A percentile compares a stretch with the other conserved stretches of the same genome.
phyloP scores from a whole-genome alignment of 176 grass and related monocot species.

The Oryza coarctata region DNA sequence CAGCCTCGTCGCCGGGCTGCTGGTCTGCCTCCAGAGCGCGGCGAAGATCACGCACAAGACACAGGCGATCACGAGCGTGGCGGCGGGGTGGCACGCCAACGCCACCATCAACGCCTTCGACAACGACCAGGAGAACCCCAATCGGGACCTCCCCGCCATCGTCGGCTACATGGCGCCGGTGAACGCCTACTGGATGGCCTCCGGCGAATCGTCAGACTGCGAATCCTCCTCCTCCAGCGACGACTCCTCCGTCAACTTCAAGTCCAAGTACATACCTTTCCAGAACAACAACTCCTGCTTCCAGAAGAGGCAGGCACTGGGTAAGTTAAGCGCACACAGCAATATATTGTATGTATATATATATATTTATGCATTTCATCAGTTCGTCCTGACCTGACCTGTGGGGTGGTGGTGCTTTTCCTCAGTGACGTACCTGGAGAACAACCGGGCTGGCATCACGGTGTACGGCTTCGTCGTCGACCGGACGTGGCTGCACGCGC shows the following conservation, averaged over 20 bases:
- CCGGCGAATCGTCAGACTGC: slow-evolving; percentile 21
- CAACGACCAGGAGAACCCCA: slow-evolving; percentile 41
- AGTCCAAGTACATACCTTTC: slow-evolving; percentile 46
- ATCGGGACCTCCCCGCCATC: slow-evolving; percentile 29
- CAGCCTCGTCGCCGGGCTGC: slow-evolving; percentile 60
- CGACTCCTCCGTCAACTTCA: slow-evolving; percentile 41
- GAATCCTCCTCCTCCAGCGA: not conserved
- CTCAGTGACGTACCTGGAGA: slow-evolving; percentile 94
- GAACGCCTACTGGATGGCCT: slow-evolving; percentile 33
- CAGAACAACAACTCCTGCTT: slow-evolving; percentile 54
- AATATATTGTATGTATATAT: no score
- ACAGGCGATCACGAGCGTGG: slow-evolving; percentile 81
- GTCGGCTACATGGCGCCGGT: slow-evolving; percentile 35
- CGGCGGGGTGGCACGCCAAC: slow-evolving; percentile 79
- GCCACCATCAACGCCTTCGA: slow-evolving; percentile 69
- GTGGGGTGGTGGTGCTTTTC: not conserved
- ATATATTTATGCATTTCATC: no score
- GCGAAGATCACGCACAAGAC: slow-evolving; percentile 97
- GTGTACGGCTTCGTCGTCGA: slow-evolving; percentile 89
- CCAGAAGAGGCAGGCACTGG: slow-evolving; percentile 86
- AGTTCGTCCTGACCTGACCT: not conserved
- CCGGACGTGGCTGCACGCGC: slow-evolving; percentile 75
- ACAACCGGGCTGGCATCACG: slow-evolving; percentile 84
- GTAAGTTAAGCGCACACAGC: slow-evolving; percentile 38
- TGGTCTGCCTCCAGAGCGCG: slow-evolving; percentile 75